Conservation (phyloP, 805 yeast genomes). For the Candida ortonii region DNA sequence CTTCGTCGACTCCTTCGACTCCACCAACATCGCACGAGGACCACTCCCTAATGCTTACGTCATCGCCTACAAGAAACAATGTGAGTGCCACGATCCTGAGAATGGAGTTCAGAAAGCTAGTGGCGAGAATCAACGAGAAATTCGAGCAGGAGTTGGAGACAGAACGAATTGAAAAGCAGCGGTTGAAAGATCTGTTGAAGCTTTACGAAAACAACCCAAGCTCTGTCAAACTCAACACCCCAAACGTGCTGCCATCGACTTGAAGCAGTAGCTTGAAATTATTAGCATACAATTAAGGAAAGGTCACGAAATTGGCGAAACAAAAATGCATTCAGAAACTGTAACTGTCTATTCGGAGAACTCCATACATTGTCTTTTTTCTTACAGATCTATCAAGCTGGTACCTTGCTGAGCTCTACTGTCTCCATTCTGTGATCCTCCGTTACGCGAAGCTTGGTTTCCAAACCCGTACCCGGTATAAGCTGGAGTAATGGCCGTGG, state of each 20-base stretch:
- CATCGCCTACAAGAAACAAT: slow-evolving; percentile 27
- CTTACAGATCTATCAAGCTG: slow-evolving; percentile 33
- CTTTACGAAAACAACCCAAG: slow-evolving; percentile 24
- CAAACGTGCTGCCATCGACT: background rate
- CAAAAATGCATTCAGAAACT: background rate
- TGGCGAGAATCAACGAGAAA: slow-evolving; percentile 57
- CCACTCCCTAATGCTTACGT: slow-evolving; percentile 7
- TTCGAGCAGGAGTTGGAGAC: slow-evolving; percentile 57
- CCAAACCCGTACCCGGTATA: slow-evolving; percentile 96
- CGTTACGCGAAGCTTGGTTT: slow-evolving; percentile 48
- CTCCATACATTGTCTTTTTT: slow-evolving; percentile 1
- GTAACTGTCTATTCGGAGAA: too few relatives aligned
- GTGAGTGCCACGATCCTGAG: slow-evolving; percentile 53
- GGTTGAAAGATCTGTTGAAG: slow-evolving; percentile 42
- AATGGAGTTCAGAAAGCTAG: slow-evolving; percentile 65
- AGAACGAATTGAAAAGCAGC: slow-evolving; percentile 51
- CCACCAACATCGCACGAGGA: slow-evolving; percentile 14
- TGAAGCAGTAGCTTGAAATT: background rate
- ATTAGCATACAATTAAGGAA: slow-evolving; percentile 1
- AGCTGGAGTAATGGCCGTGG: slow-evolving; percentile 66
- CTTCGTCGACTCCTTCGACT: slow-evolving; percentile 15
- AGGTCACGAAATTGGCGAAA: background rate
- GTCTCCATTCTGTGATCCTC: slow-evolving; percentile 28
- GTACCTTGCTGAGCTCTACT: slow-evolving; percentile 17
- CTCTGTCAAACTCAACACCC: background rate